Evolutionary conservation across 352 stramenopile genomes (phyloP).

Genomic region (Albugo laibachii): DNA sequence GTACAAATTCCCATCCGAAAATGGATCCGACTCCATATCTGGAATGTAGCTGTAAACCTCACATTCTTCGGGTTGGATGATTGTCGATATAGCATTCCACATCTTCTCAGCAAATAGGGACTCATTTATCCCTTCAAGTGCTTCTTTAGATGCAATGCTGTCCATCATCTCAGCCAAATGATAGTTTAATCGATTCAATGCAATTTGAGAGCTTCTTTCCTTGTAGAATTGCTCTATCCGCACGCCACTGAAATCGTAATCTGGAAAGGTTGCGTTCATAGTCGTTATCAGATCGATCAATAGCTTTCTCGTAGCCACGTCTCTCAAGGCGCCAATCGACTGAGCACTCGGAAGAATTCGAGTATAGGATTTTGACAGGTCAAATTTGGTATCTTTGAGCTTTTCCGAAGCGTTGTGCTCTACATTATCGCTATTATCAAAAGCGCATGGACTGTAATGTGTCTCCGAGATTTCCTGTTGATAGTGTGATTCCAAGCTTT

Average conservation of each 20-base stretch:
- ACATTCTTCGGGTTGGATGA: slow-evolving; percentile 76
- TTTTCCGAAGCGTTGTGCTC: too few species aligned
- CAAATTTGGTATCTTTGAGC: too few species aligned
- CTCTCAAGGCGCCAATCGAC: slow-evolving; percentile 41
- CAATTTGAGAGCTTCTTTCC: slow-evolving; percentile 66
- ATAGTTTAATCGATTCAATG: slow-evolving; percentile 77
- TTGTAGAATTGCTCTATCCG: slow-evolving; percentile 82
- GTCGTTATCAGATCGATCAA: slow-evolving; percentile 87
- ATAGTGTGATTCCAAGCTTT: slow-evolving; percentile 77
- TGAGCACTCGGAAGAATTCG: not conserved
- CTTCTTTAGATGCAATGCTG: not conserved
- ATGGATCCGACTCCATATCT: slow-evolving; percentile 86
- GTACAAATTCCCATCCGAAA: slow-evolving; percentile 79
- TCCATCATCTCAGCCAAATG: slow-evolving; percentile 83
- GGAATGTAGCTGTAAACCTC: slow-evolving; percentile 87
- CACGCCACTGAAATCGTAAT: slow-evolving; percentile 84
- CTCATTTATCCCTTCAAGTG: slow-evolving; percentile 79
- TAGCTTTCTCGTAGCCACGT: slow-evolving; percentile 66
- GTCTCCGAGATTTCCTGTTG: slow-evolving; percentile 27
- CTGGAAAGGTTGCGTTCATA: slow-evolving; percentile 87
- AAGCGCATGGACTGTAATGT: slow-evolving; percentile 10
- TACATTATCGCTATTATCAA: slow-evolving; percentile 13
- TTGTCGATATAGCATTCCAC: slow-evolving; percentile 81
- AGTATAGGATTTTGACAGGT: not conserved
- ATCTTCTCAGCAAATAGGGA: slow-evolving; percentile 96